Evolutionary conservation across 495 filamentous ascomycete species (phyloP).

Genomic region (Parathielavia appendiculata): DNA sequence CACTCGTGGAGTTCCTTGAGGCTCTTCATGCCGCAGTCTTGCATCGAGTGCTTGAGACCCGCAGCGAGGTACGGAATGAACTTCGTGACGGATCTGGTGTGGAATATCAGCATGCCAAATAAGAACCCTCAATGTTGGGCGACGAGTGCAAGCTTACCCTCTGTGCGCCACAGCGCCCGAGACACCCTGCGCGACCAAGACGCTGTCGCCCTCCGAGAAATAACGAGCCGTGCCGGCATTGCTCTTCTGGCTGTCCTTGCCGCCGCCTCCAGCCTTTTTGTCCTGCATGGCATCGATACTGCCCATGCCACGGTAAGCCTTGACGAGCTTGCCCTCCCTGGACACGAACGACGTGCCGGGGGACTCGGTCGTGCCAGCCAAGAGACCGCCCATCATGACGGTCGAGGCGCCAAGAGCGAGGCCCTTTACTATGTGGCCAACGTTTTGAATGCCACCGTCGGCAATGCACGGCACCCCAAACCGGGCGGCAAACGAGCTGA

Average conservation of each 20-base stretch:
- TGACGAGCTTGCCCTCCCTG: conserved; percentile 92
- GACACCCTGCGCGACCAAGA: conserved; percentile 96
- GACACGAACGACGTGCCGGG: conserved; percentile 95
- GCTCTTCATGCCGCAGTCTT: conserved; percentile 86
- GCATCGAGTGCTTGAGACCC: conserved; percentile 92
- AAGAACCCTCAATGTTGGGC: not conserved
- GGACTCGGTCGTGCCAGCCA: conserved; percentile 96
- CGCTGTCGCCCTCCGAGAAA: conserved; percentile 91
- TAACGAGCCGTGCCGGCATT: conserved; percentile 97
- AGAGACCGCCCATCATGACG: conserved; percentile 98
- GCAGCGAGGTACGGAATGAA: conserved; percentile 94
- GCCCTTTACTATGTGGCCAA: conserved; percentile 98
- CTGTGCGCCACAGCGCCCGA: conserved; percentile 61
- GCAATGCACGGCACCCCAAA: conserved; percentile 98
- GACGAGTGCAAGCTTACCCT: conserved; percentile 32
- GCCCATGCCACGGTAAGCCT: conserved; percentile 98
- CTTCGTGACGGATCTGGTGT: conserved; percentile 64
- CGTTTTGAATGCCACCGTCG: conserved; percentile 96
- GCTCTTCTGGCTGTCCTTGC: conserved; percentile 71
- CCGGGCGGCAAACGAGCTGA: conserved; percentile 77
- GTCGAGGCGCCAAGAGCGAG: conserved; percentile 89
- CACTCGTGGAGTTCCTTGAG: conserved; percentile 68
- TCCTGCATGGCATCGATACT: conserved; percentile 99
- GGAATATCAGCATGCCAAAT: conserved; percentile 21
- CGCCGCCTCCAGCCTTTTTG: conserved; percentile 71